These are phyloP conservation scores for Rosa chinensis DNA, from an alignment of 306 rosid species.

Conservation along the genomic window DNA sequence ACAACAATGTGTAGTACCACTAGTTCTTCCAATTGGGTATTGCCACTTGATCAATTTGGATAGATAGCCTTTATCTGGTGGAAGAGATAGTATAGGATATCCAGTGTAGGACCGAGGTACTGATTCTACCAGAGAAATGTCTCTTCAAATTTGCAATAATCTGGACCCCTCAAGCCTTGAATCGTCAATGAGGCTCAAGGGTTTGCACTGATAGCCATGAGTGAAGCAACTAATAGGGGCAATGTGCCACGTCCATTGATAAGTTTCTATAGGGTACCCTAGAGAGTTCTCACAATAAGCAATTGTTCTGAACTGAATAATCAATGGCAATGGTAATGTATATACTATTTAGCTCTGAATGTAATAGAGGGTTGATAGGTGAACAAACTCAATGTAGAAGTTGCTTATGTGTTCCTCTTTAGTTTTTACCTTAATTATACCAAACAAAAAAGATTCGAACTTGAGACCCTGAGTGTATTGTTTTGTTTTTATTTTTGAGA, in stretches of 20 bases:
- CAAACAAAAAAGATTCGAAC: no score
- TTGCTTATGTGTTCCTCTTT: neutral
- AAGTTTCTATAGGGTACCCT: neutral
- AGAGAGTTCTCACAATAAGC: neutral
- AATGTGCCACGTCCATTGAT: neutral
- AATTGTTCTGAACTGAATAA: neutral
- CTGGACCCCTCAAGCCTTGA: neutral
- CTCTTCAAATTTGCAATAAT: neutral
- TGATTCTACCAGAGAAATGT: constrained; percentile 5
- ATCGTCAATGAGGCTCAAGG: no score
- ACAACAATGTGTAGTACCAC: neutral
- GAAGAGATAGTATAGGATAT: neutral
- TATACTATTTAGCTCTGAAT: neutral
- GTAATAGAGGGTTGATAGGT: neutral
- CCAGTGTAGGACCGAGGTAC: constrained; percentile 1
- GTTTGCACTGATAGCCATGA: neutral
- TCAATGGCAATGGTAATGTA: neutral
- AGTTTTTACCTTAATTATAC: neutral
- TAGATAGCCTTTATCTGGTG: constrained; percentile 5
- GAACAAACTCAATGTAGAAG: neutral
- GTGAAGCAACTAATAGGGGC: neutral
- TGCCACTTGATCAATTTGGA: constrained; percentile 4
- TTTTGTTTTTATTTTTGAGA: no score
- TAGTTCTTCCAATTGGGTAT: neutral
- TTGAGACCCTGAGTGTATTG: no score